Evolutionary conservation across 345 rosid species (phyloP).

Genomic region (Eucalyptus pauciflora): DNA sequence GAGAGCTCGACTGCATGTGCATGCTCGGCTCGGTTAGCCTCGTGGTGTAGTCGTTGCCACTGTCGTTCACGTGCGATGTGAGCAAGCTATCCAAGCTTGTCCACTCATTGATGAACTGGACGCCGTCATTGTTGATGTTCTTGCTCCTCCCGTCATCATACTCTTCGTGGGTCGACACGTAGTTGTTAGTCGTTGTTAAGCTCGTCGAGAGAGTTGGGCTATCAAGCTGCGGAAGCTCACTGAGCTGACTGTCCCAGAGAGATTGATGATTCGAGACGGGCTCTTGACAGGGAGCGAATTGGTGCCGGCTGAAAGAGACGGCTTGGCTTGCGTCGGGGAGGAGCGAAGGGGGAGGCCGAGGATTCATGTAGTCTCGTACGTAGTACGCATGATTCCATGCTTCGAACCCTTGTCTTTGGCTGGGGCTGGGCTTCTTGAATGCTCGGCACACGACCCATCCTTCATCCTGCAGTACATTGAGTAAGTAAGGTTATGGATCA

Average conservation of each 20-base stretch:
- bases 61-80: conserved; percentile 18
- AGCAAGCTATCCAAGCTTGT: conserved; percentile 48
- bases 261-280: not conserved
- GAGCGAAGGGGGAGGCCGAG: conserved; percentile 7
- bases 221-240: conserved; percentile 56
- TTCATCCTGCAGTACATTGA: conserved; percentile 53
- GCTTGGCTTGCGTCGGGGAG: not conserved
- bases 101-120: conserved; percentile 35
- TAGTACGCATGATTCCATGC: conserved; percentile 52
- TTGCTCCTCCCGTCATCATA: conserved; percentile 33
- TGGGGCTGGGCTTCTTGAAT: conserved; percentile 75
- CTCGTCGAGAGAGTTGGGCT: conserved; percentile 53
- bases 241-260: conserved; percentile 20
- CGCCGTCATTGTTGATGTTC: not conserved
- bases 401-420: conserved; percentile 65
- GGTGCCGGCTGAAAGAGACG: not conserved
- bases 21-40: not conserved
- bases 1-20: not conserved
- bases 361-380: conserved; percentile 3
- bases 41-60: not conserved
- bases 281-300: conserved; percentile 5
- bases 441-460: conserved; percentile 99
- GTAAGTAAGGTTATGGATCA: not conserved
- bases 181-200: conserved; percentile 11
- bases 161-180: conserved; percentile 6